A percentile compares a stretch with the other conserved stretches of the same genome.
phyloP scores from a whole-genome alignment of 2,329 filamentous ascomycete genomes.

The Didymella sp. region DNA sequence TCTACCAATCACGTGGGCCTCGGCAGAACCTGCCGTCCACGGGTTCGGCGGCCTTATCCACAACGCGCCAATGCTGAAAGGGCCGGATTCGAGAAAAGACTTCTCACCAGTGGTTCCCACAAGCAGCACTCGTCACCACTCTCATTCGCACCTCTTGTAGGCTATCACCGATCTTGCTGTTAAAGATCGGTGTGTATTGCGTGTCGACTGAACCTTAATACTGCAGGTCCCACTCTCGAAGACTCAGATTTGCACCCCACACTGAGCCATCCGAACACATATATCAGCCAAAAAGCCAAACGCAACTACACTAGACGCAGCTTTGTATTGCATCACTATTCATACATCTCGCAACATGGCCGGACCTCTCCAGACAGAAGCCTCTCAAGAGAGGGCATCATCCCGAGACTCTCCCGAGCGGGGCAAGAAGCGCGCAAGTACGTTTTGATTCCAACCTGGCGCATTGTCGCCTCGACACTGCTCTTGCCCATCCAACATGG shows the following conservation, averaged over 20 bases:
- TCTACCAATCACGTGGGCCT: slow-evolving; percentile 19
- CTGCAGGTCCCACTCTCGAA: slow-evolving; percentile 5
- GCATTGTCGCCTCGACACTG: slow-evolving; percentile 9
- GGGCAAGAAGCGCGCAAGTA: slow-evolving; percentile 49
- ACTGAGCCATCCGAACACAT: background rate
- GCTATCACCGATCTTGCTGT: slow-evolving; percentile 4
- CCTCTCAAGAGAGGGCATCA: slow-evolving; percentile 29
- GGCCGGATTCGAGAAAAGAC: slow-evolving; percentile 16
- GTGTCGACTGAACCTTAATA: slow-evolving; percentile 16
- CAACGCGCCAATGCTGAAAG: slow-evolving; percentile 1
- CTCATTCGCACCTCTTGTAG: slow-evolving; percentile 1
- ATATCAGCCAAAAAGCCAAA: slow-evolving; percentile 4
- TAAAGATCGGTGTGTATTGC: slow-evolving; percentile 18
- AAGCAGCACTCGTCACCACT: background rate
- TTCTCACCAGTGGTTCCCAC: slow-evolving; percentile 7
- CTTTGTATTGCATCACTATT: slow-evolving; percentile 1
- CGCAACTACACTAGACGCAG: background rate
- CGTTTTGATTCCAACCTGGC: slow-evolving; percentile 27
- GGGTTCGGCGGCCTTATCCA: slow-evolving; percentile 11
- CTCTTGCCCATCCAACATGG: slow-evolving; percentile 20
- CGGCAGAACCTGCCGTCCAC: slow-evolving; percentile 13
- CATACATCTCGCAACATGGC: slow-evolving; percentile 24
- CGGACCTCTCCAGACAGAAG: slow-evolving; percentile 30
- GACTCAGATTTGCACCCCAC: background rate
- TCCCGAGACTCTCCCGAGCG: slow-evolving; percentile 46